Evolutionary conservation across 495 filamentous ascomycete species (phyloP).

Genomic region (Penicillium mononematosum): DNA sequence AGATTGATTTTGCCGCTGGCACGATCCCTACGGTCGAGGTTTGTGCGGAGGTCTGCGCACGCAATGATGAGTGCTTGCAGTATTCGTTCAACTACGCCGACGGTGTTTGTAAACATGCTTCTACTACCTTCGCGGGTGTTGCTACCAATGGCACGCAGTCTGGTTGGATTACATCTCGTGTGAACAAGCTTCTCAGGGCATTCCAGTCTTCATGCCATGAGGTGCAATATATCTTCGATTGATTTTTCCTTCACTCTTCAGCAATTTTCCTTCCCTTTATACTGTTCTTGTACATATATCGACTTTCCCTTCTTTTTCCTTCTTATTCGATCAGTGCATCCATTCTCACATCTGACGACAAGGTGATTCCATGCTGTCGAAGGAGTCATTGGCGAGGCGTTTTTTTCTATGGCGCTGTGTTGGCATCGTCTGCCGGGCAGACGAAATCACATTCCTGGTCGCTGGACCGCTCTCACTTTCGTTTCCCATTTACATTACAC

Average conservation of each 20-base stretch:
- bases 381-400: constrained; percentile 21
- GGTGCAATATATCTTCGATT: constrained; percentile 30
- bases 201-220: constrained; percentile 31
- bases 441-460: constrained; percentile 7
- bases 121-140: constrained; percentile 29
- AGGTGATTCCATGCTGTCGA: not conserved
- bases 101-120: constrained; percentile 33
- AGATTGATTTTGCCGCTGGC: constrained; percentile 22
- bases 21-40: constrained; percentile 27
- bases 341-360: not conserved
- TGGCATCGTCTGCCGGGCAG: constrained; percentile 19
- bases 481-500: constrained; percentile 2
- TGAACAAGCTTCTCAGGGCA: constrained; percentile 26
- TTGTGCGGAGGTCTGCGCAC: constrained; percentile 40
- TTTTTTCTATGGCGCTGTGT: constrained; percentile 12
- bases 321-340: not conserved
- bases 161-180: constrained; percentile 33
- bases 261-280: not conserved
- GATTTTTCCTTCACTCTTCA: constrained; percentile 5
- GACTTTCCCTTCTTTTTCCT: constrained; percentile 13
- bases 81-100: constrained; percentile 37
- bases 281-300: constrained; percentile 12
- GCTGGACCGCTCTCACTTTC: constrained; percentile 4
- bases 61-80: constrained; percentile 41
- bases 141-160: constrained; percentile 27